A percentile compares a stretch with the other conserved stretches of the same genome.
Conservation (phyloP, 345 rosid species). For the Rubroshorea leprosula region DNA sequence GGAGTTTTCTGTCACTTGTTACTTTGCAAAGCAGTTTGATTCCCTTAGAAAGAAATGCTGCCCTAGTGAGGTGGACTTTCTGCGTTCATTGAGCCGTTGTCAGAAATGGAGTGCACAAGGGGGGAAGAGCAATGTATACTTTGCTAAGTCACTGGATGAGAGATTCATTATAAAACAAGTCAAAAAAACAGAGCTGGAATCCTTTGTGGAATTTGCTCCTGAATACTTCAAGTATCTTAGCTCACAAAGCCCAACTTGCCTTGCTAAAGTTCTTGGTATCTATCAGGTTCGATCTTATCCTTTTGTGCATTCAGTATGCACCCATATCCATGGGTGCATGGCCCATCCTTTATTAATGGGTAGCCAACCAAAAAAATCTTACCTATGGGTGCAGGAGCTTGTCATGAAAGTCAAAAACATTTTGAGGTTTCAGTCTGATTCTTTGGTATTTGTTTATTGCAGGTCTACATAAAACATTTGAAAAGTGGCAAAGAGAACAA, state of each 20-base stretch:
- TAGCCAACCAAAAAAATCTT: no score
- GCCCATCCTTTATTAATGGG: no score
- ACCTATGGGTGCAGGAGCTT: no score
- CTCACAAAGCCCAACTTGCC: slow-evolving; percentile 89
- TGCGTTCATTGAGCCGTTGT: slow-evolving; percentile 85
- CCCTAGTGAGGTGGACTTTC: slow-evolving; percentile 68
- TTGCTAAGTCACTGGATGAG: slow-evolving; percentile 90
- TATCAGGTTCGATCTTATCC: slow-evolving; percentile 64
- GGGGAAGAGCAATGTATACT: slow-evolving; percentile 94
- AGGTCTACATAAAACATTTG: slow-evolving; percentile 78
- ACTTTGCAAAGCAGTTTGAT: slow-evolving; percentile 80
- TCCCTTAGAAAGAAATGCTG: slow-evolving; percentile 77
- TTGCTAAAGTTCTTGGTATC: slow-evolving; percentile 93
- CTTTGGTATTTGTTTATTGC: slow-evolving; percentile 16
- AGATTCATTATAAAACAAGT: slow-evolving; percentile 95
- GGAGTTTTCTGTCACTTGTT: slow-evolving; percentile 84
- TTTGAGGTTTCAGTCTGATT: slow-evolving; percentile 7
- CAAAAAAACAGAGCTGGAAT: slow-evolving; percentile 75
- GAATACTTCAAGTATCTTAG: slow-evolving; percentile 70
- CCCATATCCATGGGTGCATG: neutral
- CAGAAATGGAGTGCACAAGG: slow-evolving; percentile 94
- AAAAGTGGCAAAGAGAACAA: slow-evolving; percentile 88
- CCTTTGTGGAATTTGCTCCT: slow-evolving; percentile 87
- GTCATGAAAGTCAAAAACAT: no score
- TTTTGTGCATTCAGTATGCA: neutral